Conservation (phyloP, 306 rosid genomes). For the Astragalus glycyphyllos region DNA sequence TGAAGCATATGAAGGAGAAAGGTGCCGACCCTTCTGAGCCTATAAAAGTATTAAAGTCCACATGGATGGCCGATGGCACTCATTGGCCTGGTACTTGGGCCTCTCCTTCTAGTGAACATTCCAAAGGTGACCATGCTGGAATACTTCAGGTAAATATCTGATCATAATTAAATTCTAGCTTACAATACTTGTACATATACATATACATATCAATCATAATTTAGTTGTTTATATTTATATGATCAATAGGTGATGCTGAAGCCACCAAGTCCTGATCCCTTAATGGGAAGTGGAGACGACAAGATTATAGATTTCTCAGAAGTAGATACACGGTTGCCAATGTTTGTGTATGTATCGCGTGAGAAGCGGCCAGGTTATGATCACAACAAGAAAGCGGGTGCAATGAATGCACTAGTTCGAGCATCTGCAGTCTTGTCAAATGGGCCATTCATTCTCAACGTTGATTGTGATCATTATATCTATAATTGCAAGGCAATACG, state of each 20-base stretch:
- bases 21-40: constrained; percentile 53
- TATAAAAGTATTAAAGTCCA: constrained; percentile 52
- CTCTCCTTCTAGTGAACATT: constrained; percentile 46
- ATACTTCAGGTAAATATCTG: constrained; percentile 53
- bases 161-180: too few relatives aligned
- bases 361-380: constrained; percentile 66
- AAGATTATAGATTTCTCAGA: constrained; percentile 54
- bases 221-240: neutral
- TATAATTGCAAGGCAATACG: constrained; percentile 56
- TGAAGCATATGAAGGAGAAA: constrained; percentile 55
- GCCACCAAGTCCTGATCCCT: constrained; percentile 54
- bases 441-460: constrained; percentile 63
- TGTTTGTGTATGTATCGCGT: constrained; percentile 60
- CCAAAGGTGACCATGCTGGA: constrained; percentile 60
- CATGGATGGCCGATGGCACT: constrained; percentile 71
- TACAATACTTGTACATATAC: too few relatives aligned
- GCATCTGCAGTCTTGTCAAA: constrained; percentile 61
- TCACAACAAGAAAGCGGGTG: constrained; percentile 67
- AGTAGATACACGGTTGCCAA: constrained; percentile 52
- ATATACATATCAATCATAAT: neutral
- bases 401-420: constrained; percentile 64
- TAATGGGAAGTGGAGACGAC: constrained; percentile 49
- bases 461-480: constrained; percentile 65
- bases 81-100: constrained; percentile 69
- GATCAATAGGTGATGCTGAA: constrained; percentile 55